Evolutionary conservation across 1,139 yeast genomes (phyloP), one percentile per base, ranked within the genome.

Genomic region (Geotrichum klebahnii): DNA sequence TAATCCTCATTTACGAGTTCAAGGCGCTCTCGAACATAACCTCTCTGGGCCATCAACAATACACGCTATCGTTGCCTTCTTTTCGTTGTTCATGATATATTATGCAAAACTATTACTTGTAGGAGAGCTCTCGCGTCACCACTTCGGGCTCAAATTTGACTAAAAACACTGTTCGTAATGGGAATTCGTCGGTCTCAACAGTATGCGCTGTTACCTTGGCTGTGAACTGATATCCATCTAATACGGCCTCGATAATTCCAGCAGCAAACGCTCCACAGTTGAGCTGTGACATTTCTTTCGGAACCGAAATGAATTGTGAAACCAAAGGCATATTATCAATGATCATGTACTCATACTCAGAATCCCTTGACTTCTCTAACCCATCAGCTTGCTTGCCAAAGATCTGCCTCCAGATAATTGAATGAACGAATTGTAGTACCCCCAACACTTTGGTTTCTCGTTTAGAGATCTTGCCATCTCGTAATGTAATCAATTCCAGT

Each of bases 161-260:
- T 59, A 92, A 73, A 63, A 85, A 92, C 0, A 92, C 95, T 0
- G 97, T 87, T 59, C 95, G 73, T 51, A 77, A 70, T 0, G 95
- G 90, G 40, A 63, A 68, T 3, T 74, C 79, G 2, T 78, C 86
- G 3, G 77, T 71, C 0, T 90, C 84, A 37, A 84, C 90, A 0
- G 85, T 76, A 64, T 94, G 98, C 0, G 98, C 97, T 5, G 90
- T 80, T 4, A 92, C 98, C 41, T 73, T 75, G 24, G 96, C 95
- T 49, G 80, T 82, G 63, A 90, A 90, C 54, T 82, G 83, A 1
- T 90, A 78, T 14, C 85, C 77, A 58, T 87, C 95, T 50, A 92
- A 71, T 0, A 92, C 84, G 0, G 97, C 97, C 65, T 90, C 96
- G 24, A 92, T 78, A 24, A 92, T 79, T 0, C 98, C 98, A 1